Evolutionary conservation across 2,329 filamentous ascomycete genomes (phyloP).

Genomic region (Exophiala sideris): DNA sequence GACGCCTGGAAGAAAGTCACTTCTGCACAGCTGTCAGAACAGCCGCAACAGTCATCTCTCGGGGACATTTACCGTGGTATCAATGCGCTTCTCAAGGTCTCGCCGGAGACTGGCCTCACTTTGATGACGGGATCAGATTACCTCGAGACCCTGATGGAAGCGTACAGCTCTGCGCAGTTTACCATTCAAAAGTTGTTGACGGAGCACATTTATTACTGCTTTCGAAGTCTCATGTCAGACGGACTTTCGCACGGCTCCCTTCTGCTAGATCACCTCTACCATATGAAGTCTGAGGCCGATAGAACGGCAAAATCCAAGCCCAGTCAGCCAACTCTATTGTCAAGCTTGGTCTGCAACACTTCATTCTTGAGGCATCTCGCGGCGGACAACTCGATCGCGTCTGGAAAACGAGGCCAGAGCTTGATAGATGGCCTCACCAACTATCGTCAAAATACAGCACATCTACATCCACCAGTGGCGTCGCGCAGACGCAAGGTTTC

Average conservation of each 20-base stretch:
- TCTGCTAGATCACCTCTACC: constrained; percentile 79
- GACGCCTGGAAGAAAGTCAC: constrained; percentile 14
- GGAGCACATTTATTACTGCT: constrained; percentile 69
- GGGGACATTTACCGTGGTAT: constrained; percentile 29
- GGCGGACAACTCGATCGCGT: constrained; percentile 31
- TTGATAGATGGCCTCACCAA: constrained; percentile 38
- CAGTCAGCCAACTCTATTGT: constrained; percentile 61
- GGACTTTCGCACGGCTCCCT: constrained; percentile 68
- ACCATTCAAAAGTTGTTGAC: constrained; percentile 64
- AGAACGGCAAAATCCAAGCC: constrained; percentile 48
- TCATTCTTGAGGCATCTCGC: constrained; percentile 58
- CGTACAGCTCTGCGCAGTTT: constrained; percentile 32
- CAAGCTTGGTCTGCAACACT: constrained; percentile 76
- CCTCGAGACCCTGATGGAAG: constrained; percentile 64
- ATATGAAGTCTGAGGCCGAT: constrained; percentile 69
- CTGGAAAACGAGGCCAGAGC: constrained; percentile 42
- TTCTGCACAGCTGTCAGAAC: constrained; percentile 16
- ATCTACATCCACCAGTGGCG: constrained; percentile 38
- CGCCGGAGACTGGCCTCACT: constrained; percentile 50
- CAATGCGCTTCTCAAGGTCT: constrained; percentile 39
- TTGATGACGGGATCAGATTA: constrained; percentile 86
- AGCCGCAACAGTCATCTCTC: constrained; percentile 29
- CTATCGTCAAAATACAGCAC: constrained; percentile 39
- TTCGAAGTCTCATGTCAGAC: constrained; percentile 66
- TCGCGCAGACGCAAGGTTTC: constrained; percentile 38